Base-by-base conservation (phyloP, 495 filamentous ascomycete genomes). In the Hyaloscypha variabilis region DNA sequence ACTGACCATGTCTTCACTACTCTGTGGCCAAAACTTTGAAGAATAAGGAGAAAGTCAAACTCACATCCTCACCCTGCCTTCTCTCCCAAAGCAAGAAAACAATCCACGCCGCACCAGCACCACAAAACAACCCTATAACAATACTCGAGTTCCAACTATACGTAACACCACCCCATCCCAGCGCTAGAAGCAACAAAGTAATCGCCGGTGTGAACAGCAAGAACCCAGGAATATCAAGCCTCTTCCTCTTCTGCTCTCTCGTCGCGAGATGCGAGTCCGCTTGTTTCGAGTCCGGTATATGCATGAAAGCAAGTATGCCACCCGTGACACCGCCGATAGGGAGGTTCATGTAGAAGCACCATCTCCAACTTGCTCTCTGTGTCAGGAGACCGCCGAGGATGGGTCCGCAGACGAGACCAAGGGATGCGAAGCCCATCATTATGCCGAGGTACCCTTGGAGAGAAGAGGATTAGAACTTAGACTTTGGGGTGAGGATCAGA, bases 141-240 rank as follows among this genome's bases (percentile, higher is more conserved):
- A 65, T 61, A 23, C 69, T 62, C 67, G 74, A 69, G 63, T 69
- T 73, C 83, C 87, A 90, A 0, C 82, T 34, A 60, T 84, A 78
- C 13, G 77, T 74, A 6, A 74, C 70, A 8, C 85, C 87, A 6
- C 86, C 88, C 77, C 81, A 90, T 70, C 90, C 82, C 25, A 91
- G 77, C n/a, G 86, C 88, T 39, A 91, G 76, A 29, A 90, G 70
- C 46, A 87, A 72, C 69, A 78, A 85, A 26, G 86, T 71, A 23
- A 87, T 73, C 3, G 75, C 73, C 11, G 81, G 79, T 23, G 89
- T 77, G 53, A 89, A 67, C 36, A 83, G 71, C 1, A 76, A 60
- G 0, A 81, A 78, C 10, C 81, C 81, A 19, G 83, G 42, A 8
- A 84, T 71, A 72, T 83, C 88, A 61, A 88, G 74, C 52, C 83